These are phyloP conservation scores for Starmerella etchellsii DNA, from an alignment of 805 yeast genomes.

Conservation along the genomic window DNA sequence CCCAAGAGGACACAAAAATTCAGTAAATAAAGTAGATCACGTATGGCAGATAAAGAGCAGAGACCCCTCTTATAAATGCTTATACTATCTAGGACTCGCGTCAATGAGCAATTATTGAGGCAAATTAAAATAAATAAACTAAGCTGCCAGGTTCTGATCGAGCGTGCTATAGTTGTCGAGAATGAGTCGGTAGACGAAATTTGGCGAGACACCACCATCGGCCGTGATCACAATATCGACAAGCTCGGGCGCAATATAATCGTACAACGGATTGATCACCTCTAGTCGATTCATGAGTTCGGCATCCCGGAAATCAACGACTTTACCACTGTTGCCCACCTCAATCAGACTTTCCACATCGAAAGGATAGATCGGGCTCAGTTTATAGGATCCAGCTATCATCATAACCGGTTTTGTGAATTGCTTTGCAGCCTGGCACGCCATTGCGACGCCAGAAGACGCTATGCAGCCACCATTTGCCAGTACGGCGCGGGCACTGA, in stretches of 20 bases:
- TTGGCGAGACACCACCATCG: slow-evolving; percentile 93
- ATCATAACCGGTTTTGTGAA: slow-evolving; percentile 94
- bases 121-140: no score
- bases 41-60: no score
- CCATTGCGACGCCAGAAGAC: slow-evolving; percentile 80
- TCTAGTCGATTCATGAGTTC: slow-evolving; percentile 58
- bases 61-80: no score
- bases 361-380: slow-evolving; percentile 86
- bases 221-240: slow-evolving; percentile 91
- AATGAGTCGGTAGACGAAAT: slow-evolving; percentile 87
- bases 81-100: no score
- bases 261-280: slow-evolving; percentile 77
- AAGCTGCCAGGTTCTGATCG: slow-evolving; percentile 41
- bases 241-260: slow-evolving; percentile 85
- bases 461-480: slow-evolving; percentile 94
- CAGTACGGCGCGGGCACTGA: slow-evolving; percentile 84
- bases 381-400: slow-evolving; percentile 84
- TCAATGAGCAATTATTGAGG: no score
- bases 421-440: slow-evolving; percentile 90
- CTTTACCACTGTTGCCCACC: slow-evolving; percentile 88
- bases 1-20: no score
- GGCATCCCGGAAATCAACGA: slow-evolving; percentile 61
- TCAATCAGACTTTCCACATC: slow-evolving; percentile 73
- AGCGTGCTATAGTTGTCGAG: slow-evolving; percentile 84
- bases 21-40: background rate